A percentile compares a stretch with the other conserved stretches of the same genome.
These are phyloP conservation scores for Ogataea sp. DNA, from an alignment of 805 yeast species.

Conservation along the genomic window DNA sequence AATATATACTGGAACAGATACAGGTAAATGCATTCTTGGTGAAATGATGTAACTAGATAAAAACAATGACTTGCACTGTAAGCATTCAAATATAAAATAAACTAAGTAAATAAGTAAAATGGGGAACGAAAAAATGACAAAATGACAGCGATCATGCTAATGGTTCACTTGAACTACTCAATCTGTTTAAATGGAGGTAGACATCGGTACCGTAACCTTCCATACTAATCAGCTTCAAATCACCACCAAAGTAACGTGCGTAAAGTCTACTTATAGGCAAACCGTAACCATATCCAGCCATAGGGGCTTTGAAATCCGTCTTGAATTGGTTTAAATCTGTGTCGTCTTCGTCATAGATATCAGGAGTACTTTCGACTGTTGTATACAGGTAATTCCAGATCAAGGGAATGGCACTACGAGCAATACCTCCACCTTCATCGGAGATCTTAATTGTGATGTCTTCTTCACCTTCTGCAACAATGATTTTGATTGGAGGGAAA, in stretches of 20 bases:
- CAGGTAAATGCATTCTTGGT: no score
- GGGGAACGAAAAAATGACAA: no score
- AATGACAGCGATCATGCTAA: constrained; percentile 28
- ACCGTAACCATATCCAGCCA: constrained; percentile 94
- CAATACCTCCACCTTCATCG: constrained; percentile 93
- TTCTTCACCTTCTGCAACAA: constrained; percentile 82
- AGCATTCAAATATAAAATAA: no score
- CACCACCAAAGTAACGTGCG: constrained; percentile 89
- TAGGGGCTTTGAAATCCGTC: constrained; percentile 74
- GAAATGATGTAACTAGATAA: no score
- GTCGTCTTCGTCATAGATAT: constrained; percentile 44
- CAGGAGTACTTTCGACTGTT: constrained; percentile 69
- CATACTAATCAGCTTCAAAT: constrained; percentile 78
- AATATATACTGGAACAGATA: no score
- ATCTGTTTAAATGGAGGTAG: constrained; percentile 74
- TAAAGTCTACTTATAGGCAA: constrained; percentile 79
- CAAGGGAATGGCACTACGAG: constrained; percentile 72
- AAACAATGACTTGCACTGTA: no score
- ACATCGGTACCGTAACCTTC: constrained; percentile 95
- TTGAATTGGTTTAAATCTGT: constrained; percentile 27
- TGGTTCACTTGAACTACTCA: constrained; percentile 69
- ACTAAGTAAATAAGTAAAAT: no score
- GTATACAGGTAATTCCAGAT: constrained; percentile 92
- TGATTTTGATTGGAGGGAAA: constrained; percentile 79
- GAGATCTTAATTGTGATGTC: constrained; percentile 86